phyloP scores from a whole-genome alignment of 768 basidiomycete species.

The Chiua virens region DNA sequence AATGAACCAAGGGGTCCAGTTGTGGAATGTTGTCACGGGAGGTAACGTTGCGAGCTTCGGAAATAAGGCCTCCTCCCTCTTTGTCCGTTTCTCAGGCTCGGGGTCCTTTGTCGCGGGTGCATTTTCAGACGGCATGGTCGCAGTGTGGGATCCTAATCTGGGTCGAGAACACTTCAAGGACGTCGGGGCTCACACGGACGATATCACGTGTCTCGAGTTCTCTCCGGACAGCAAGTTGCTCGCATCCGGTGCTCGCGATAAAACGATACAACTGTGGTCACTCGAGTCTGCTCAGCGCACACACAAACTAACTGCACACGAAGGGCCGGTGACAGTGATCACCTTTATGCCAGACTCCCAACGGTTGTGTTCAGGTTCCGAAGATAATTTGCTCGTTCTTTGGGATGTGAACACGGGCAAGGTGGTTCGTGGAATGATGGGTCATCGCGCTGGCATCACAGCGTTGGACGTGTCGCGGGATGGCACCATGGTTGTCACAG shows the following conservation, averaged over 20 bases:
- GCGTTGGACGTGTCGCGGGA: constrained; percentile 16
- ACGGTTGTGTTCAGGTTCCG: constrained; percentile 18
- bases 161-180: constrained; percentile 13
- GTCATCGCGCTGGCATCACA: constrained; percentile 14
- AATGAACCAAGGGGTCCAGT: constrained; percentile 8
- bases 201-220: constrained; percentile 12
- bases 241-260: constrained; percentile 12
- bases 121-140: constrained; percentile 3
- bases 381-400: constrained; percentile 14
- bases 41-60: constrained; percentile 14
- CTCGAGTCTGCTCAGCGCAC: constrained; percentile 1
- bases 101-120: constrained; percentile 13
- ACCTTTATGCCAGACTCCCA: constrained; percentile 13
- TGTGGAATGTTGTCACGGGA: constrained; percentile 17
- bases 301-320: constrained; percentile 8
- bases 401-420: constrained; percentile 12
- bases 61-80: constrained; percentile 1
- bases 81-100: constrained; percentile 9
- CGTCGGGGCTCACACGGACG: not conserved
- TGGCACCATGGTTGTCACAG: constrained; percentile 14
- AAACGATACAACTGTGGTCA: constrained; percentile 18
- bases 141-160: constrained; percentile 14
- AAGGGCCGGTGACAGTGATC: constrained; percentile 9
- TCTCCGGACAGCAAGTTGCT: constrained; percentile 4
- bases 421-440: constrained; percentile 10